Evolutionary conservation across 768 basidiomycete genomes (phyloP).

Genomic region (Cystobasidium tubakii): DNA sequence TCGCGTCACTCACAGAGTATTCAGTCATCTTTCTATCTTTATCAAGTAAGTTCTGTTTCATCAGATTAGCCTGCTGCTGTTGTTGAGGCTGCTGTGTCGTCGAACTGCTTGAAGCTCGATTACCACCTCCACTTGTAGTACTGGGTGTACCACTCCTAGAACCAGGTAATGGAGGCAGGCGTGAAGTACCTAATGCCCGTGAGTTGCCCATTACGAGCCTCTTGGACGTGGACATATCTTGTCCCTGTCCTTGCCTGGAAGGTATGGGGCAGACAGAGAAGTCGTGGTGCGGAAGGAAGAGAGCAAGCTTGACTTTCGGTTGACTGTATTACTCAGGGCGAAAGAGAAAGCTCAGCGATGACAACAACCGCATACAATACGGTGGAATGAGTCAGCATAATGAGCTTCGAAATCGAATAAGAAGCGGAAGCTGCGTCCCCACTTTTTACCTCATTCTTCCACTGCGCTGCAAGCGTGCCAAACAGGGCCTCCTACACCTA

Average conservation of each 20-base stretch:
- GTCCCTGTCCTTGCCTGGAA: neutral
- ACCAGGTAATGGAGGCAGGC: constrained; percentile 9
- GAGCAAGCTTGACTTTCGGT: neutral
- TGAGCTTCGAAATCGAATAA: too few species aligned
- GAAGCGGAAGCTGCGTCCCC: too few species aligned
- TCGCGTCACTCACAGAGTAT: constrained; percentile 14
- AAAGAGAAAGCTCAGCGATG: neutral
- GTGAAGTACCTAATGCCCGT: neutral
- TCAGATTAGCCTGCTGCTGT: neutral
- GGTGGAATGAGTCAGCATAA: too few species aligned
- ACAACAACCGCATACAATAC: too few species aligned
- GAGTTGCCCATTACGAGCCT: neutral
- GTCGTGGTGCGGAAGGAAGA: neutral
- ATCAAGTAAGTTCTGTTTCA: constrained; percentile 29
- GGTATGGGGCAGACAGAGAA: neutral
- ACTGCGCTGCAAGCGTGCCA: too few species aligned
- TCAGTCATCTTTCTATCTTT: constrained; percentile 33
- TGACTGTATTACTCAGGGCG: neutral
- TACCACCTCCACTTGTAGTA: constrained; percentile 1
- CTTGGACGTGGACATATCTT: neutral
- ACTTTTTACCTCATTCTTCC: too few species aligned
- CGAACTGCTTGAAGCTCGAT: neutral
- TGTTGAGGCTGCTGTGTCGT: constrained; percentile 8
- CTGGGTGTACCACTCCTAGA: neutral
- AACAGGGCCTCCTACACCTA: too few species aligned